Conservation (phyloP, 116 monocot species). For the Papilionanthe hybrid region DNA sequence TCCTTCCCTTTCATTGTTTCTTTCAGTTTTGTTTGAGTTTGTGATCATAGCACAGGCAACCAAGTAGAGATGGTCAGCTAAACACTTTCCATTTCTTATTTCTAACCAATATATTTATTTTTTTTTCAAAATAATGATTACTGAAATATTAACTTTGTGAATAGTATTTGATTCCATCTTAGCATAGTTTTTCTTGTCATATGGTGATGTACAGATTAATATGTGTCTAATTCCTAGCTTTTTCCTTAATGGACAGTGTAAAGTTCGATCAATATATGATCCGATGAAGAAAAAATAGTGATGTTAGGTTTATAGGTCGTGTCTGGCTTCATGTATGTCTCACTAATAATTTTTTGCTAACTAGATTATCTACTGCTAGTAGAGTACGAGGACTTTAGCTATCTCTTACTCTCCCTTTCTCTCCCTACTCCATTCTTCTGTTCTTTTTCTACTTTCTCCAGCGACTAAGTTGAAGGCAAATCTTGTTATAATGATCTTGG, state of each 20-base stretch:
- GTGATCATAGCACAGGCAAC: background rate
- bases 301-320: slow-evolving; percentile 9
- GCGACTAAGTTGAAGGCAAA: background rate
- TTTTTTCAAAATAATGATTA: background rate
- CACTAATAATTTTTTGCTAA: background rate
- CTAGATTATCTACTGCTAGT: no score
- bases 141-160: no score
- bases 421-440: background rate
- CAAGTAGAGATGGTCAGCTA: background rate
- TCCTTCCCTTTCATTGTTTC: background rate
- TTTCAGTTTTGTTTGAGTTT: background rate
- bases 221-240: no score
- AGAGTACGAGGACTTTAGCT: background rate
- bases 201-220: background rate
- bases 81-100: no score
- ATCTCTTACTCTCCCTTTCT: background rate
- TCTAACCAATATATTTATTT: background rate
- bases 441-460: background rate
- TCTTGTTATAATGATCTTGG: no score
- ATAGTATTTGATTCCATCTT: no score
- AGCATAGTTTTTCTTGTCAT: background rate
- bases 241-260: no score
- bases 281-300: background rate
- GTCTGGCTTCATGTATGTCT: slow-evolving; percentile 38
- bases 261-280: no score